Evolutionary conservation across 805 yeast species (phyloP).

Genomic region (Cyberlindnera maritima): DNA sequence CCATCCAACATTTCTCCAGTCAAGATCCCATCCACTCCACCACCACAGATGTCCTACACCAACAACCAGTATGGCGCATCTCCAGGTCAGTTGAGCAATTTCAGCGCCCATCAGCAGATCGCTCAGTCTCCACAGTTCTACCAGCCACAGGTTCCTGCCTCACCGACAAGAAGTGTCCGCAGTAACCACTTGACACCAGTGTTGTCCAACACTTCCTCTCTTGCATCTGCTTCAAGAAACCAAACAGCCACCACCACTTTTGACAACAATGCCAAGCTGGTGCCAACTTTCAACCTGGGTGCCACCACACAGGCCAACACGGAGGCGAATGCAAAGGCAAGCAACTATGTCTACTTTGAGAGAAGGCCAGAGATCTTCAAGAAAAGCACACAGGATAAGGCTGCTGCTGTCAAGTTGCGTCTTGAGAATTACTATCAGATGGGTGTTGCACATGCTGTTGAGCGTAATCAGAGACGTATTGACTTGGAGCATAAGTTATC

Average conservation of each 20-base stretch:
- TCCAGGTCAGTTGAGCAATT: conserved; percentile 25
- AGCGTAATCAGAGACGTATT: conserved; percentile 88
- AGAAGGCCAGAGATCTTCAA: conserved; percentile 31
- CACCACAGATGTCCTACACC: conserved; percentile 14
- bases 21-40: conserved; percentile 23
- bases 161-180: conserved; percentile 31
- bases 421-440: conserved; percentile 88
- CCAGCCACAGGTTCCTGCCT: conserved; percentile 32
- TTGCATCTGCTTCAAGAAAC: conserved; percentile 19
- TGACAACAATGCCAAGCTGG: conserved; percentile 4
- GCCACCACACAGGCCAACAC: conserved; percentile 11
- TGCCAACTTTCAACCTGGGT: conserved; percentile 16
- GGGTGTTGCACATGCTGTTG: conserved; percentile 91
- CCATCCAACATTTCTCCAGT: conserved; percentile 21
- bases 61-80: conserved; percentile 21
- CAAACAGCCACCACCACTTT: conserved; percentile 9
- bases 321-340: conserved; percentile 3
- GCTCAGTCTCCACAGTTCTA: conserved; percentile 28
- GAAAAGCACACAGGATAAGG: conserved; percentile 30
- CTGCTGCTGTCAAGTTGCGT: conserved; percentile 61
- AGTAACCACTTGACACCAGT: conserved; percentile 26
- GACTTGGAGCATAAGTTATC: conserved; percentile 79
- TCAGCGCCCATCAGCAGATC: conserved; percentile 22
- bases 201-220: conserved; percentile 24
- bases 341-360: conserved; percentile 28